Conservation (phyloP, 352 stramenopile species). For the Globisporangium uncinulatum region DNA sequence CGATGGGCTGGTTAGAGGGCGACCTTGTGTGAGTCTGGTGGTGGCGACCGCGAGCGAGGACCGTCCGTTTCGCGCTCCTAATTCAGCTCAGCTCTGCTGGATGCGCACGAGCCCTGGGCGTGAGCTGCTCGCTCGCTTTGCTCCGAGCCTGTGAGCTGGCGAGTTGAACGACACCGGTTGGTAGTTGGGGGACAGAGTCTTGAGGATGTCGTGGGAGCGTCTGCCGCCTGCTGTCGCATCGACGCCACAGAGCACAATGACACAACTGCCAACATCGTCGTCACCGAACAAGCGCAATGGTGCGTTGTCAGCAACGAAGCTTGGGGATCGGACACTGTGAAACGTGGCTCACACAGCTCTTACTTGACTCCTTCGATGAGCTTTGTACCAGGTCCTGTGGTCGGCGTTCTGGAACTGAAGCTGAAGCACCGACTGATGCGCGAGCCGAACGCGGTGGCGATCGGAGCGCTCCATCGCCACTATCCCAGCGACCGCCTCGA, state of each 20-base stretch:
- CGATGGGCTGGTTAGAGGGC: no score
- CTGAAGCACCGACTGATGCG: conserved; percentile 55
- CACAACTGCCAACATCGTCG: neutral
- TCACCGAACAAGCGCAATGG: conserved; percentile 53
- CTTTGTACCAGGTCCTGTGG: conserved; percentile 12
- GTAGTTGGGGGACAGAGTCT: no score
- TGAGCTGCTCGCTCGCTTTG: no score
- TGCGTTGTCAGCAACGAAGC: conserved; percentile 8
- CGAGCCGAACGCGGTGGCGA: conserved; percentile 40
- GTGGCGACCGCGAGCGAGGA: neutral
- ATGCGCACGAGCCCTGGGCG: neutral
- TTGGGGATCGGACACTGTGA: neutral
- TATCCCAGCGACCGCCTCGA: neutral
- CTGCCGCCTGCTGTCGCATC: conserved; percentile 4
- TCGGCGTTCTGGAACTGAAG: conserved; percentile 59
- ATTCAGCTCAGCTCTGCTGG: neutral
- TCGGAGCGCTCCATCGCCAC: conserved; percentile 27
- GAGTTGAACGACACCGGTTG: no score
- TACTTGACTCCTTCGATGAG: neutral
- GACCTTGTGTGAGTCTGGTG: neutral
- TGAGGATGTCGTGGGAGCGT: conserved; percentile 24
- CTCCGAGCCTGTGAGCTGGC: no score
- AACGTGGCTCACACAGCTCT: neutral
- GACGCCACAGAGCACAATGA: neutral
- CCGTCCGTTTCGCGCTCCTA: neutral